Base-by-base conservation (phyloP, 139 green algal genomes). In the Mychonastes homosphaera region DNA sequence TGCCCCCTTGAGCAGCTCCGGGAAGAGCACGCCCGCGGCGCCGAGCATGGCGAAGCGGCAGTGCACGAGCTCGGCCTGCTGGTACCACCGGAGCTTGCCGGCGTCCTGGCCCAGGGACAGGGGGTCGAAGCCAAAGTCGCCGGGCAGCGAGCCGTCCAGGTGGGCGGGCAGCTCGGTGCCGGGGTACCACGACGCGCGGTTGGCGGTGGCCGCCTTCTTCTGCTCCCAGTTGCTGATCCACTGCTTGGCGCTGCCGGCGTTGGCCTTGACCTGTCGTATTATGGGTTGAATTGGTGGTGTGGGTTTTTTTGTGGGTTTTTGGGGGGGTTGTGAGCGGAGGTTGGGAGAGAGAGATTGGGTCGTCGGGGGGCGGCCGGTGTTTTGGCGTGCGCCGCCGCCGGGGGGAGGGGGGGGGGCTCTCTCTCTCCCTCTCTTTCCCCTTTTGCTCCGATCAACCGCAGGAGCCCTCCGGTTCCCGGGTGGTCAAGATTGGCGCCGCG, bases 81-180 rank as follows among this genome's bases (percentile, higher is more conserved):
- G 67, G 51, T 75, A 85, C 78, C 78, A 46, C 15, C 15, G 39
- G 16, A 46, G 39, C 15, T 46, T 16, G 39, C 15, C 16, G 39
- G 15, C 39, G 16, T 13, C 39, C 15, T 46, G 16, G 39, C 39
- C 39, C 41, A 96, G 82, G 51, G 74, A 75, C 55, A 94, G 65
- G 45, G 88, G 88, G 67, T 96, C 88, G 53, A 90, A 81, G 36
- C 76, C 77, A 54, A 61, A 64, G 69, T 81, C 74, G 33, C 74
- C 74, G 9, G 58, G 49, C 53, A 81, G 58, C 16, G 47, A 55
- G 60, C 74, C 74, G 30, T 81, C 65, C 21, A 81, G 74, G 58
- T 69, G 59, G 18, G 48, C 63, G 2, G 72, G 72, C 26, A 69
- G 35, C 13, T 50, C 24, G 18, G 6, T 59, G n/a, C 72, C 72